Conservation (phyloP, 2,329 filamentous ascomycete genomes). For the Penicillium olsonii region DNA sequence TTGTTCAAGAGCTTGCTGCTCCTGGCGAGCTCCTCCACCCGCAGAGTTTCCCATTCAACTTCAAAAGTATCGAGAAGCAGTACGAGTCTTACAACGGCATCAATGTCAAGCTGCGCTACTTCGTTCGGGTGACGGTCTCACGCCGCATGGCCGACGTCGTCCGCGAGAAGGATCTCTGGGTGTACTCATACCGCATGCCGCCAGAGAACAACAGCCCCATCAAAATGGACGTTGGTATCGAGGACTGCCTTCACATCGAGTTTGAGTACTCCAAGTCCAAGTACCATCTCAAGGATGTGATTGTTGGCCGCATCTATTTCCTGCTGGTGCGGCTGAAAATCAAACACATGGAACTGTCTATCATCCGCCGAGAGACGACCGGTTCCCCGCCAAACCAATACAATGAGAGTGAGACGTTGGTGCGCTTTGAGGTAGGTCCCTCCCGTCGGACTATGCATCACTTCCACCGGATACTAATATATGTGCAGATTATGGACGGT, state of each 20-base stretch:
- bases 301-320: slow-evolving; percentile 98
- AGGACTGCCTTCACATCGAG: slow-evolving; percentile 98
- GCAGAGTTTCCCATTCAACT: slow-evolving; percentile 98
- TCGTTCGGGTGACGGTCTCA: slow-evolving; percentile 93
- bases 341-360: slow-evolving; percentile 99
- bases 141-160: slow-evolving; percentile 97
- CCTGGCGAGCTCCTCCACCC: slow-evolving; percentile 98
- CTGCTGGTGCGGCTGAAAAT: slow-evolving; percentile 96
- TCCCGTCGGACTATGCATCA: too few species aligned
- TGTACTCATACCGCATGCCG: slow-evolving; percentile 96
- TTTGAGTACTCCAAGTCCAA: slow-evolving; percentile 99
- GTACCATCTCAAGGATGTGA: slow-evolving; percentile 98
- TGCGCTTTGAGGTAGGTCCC: slow-evolving; percentile 79
- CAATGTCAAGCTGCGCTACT: slow-evolving; percentile 98
- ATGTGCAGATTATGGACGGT: slow-evolving; percentile 87
- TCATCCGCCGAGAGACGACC: slow-evolving; percentile 94
- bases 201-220: slow-evolving; percentile 98
- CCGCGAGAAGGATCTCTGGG: slow-evolving; percentile 99
- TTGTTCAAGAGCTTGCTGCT: slow-evolving; percentile 94
- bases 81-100: slow-evolving; percentile 99
- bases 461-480: slow-evolving; percentile 1
- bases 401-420: slow-evolving; percentile 97
- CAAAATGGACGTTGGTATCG: slow-evolving; percentile 99
- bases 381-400: slow-evolving; percentile 97
- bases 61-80: slow-evolving; percentile 99